A percentile compares a stretch with the other conserved stretches of the same genome.
Evolutionary conservation across 495 filamentous ascomycete species (phyloP).

Genomic region (Stereocaulon alpinum): DNA sequence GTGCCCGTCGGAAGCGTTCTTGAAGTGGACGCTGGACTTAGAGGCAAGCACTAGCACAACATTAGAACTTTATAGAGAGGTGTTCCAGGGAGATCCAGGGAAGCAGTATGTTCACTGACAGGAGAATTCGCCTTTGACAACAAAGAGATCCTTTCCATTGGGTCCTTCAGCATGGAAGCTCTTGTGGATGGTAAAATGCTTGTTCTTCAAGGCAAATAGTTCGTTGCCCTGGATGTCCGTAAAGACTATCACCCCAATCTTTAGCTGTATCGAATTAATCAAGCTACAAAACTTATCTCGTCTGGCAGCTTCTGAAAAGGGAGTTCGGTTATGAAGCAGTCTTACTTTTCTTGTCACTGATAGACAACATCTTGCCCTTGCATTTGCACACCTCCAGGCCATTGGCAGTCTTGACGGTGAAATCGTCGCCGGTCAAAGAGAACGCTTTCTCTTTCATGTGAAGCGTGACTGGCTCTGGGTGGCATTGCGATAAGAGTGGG

Average conservation of each 20-base stretch:
- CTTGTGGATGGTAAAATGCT: constrained; percentile 14
- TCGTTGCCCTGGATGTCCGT: constrained; percentile 11
- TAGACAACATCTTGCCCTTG: constrained; percentile 15
- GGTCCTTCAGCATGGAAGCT: constrained; percentile 11
- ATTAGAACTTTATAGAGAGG: background rate
- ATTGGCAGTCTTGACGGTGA: constrained; percentile 14
- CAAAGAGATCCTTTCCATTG: constrained; percentile 16
- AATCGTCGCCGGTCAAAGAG: constrained; percentile 17
- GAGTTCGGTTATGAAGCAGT: no score
- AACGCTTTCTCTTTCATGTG: constrained; percentile 20
- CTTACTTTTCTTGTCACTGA: constrained; percentile 14
- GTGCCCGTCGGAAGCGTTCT: constrained; percentile 28
- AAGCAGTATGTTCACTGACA: background rate
- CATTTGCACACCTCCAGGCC: constrained; percentile 16
- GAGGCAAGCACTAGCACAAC: constrained; percentile 30
- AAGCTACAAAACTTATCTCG: no score
- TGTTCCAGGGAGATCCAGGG: background rate
- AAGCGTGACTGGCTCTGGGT: constrained; percentile 15
- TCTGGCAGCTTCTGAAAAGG: no score
- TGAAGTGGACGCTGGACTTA: constrained; percentile 41
- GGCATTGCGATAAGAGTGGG: constrained; percentile 8
- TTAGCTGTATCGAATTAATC: no score
- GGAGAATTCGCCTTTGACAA: constrained; percentile 15
- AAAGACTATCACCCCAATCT: constrained; percentile 11
- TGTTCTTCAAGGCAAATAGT: constrained; percentile 17